These are phyloP conservation scores for Pilasporangium apinafurcum DNA, from an alignment of 352 stramenopile species.

Conservation along the genomic window DNA sequence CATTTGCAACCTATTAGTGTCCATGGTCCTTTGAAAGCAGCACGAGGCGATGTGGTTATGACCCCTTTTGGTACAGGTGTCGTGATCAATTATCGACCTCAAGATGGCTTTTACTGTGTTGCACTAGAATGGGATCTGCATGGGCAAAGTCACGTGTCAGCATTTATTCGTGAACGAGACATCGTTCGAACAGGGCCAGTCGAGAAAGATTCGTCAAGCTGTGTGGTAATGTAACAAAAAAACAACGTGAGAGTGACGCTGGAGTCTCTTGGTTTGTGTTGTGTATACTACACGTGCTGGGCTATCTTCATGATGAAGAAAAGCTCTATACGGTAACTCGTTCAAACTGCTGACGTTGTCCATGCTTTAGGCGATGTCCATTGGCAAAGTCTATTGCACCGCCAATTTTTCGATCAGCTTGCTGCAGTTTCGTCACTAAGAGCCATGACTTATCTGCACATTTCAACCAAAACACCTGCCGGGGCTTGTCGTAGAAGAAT, in stretches of 20 bases:
- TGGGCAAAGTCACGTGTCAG: conserved; percentile 44
- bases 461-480: conserved; percentile 63
- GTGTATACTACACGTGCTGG: too few species aligned
- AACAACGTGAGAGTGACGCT: neutral
- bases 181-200: conserved; percentile 46
- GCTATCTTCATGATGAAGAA: too few species aligned
- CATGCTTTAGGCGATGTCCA: conserved; percentile 63
- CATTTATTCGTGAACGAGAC: conserved; percentile 49
- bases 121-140: conserved; percentile 60
- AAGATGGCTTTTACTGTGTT: conserved; percentile 64
- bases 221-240: conserved; percentile 57
- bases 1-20: conserved; percentile 60
- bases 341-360: conserved; percentile 40
- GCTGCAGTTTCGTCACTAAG: conserved; percentile 62
- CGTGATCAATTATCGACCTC: conserved; percentile 53
- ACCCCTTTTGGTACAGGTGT: conserved; percentile 75
- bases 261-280: too few species aligned
- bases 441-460: conserved; percentile 53
- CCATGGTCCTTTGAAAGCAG: conserved; percentile 47
- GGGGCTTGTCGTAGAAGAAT: conserved; percentile 78
- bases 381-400: conserved; percentile 75
- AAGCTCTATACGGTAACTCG: neutral
- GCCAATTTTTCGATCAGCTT: conserved; percentile 56
- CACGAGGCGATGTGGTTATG: conserved; percentile 66
- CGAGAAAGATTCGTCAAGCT: conserved; percentile 56